These are phyloP conservation scores for Leishmania major DNA, from an alignment of 208 protist genomes.

Conservation along the genomic window DNA sequence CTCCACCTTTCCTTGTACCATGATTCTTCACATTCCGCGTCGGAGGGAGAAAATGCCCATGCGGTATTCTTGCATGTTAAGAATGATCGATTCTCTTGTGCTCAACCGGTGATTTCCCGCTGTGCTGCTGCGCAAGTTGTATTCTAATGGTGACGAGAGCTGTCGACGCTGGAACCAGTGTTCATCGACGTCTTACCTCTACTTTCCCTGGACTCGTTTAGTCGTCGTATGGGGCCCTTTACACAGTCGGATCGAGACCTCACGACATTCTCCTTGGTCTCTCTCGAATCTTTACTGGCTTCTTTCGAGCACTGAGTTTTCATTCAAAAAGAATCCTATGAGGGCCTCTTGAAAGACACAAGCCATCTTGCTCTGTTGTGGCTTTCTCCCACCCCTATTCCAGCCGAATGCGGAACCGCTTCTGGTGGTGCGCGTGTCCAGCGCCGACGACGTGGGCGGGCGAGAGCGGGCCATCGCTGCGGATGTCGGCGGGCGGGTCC, in stretches of 20 bases:
- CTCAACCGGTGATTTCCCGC: neutral
- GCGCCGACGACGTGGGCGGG: neutral
- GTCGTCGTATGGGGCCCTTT: neutral
- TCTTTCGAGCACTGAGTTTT: neutral
- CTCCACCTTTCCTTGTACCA: slow-evolving; percentile 9
- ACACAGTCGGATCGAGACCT: neutral
- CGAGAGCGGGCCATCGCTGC: neutral
- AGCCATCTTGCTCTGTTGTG: neutral
- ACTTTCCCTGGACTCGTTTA: slow-evolving; percentile 4
- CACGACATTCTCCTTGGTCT: neutral
- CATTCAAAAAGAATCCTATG: neutral
- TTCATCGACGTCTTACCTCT: neutral
- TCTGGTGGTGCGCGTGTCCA: neutral
- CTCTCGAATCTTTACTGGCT: neutral
- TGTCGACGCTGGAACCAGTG: no score
- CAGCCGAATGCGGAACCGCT: neutral
- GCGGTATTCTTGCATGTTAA: neutral
- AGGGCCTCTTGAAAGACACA: neutral
- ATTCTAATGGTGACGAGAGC: neutral
- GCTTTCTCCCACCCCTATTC: neutral
- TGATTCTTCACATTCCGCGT: neutral
- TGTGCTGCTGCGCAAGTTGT: neutral
- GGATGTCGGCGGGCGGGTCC: no score
- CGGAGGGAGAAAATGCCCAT: neutral
- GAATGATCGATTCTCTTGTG: neutral